Evolutionary conservation across 306 rosid genomes (phyloP).

Genomic region (Lagenaria siceraria): DNA sequence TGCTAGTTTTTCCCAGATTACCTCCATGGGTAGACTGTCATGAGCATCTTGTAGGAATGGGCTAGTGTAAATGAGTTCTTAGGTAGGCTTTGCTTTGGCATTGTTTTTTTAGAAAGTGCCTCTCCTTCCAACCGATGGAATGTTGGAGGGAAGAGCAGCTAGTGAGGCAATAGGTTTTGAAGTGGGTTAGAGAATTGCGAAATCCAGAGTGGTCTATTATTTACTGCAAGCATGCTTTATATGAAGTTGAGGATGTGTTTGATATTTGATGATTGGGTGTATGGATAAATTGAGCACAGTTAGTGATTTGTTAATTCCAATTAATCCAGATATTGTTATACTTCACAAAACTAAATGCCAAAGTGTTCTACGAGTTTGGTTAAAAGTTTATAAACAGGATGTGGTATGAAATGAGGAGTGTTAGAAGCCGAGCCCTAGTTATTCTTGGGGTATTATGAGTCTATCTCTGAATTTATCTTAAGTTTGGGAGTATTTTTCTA

Average conservation of each 20-base stretch:
- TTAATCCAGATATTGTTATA: background rate
- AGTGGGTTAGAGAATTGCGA: background rate
- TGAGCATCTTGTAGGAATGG: background rate
- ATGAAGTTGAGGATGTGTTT: background rate
- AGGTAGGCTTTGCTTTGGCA: background rate
- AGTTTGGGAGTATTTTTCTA: background rate
- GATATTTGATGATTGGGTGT: background rate
- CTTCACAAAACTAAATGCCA: background rate
- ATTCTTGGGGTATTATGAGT: background rate
- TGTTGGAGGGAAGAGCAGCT: background rate
- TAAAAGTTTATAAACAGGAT: background rate
- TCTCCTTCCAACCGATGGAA: background rate
- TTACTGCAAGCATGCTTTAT: background rate
- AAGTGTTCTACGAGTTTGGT: background rate
- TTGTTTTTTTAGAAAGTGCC: background rate
- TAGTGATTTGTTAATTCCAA: background rate
- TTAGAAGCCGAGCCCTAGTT: background rate
- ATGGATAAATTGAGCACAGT: background rate
- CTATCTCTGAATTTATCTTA: background rate
- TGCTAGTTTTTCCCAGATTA: background rate
- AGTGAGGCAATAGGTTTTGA: background rate
- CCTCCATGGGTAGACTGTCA: background rate
- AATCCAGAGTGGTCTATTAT: background rate
- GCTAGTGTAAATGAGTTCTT: background rate
- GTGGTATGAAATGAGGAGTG: background rate